A percentile compares a stretch with the other conserved stretches of the same genome.
Conservation (phyloP, 345 rosid genomes). For the Moricandia arvensis region DNA sequence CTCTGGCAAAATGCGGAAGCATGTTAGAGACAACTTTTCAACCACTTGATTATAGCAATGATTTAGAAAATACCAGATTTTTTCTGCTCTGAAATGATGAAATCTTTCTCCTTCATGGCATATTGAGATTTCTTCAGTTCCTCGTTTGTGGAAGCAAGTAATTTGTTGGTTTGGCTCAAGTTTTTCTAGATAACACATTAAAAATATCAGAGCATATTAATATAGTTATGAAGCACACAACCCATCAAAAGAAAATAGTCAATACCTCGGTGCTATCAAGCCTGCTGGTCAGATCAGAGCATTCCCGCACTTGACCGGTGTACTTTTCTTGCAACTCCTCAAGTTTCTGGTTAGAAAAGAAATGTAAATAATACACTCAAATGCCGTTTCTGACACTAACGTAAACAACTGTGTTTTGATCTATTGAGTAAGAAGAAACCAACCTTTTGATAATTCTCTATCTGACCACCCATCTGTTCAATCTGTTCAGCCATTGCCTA, state of each 20-base stretch:
- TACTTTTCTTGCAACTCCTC: constrained; percentile 83
- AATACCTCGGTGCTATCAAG: constrained; percentile 79
- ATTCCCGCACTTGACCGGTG: constrained; percentile 64
- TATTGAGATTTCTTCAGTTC: constrained; percentile 78
- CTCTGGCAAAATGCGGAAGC: constrained; percentile 46
- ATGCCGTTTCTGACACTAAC: neutral
- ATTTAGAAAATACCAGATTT: constrained; percentile 59
- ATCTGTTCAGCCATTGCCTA: constrained; percentile 95
- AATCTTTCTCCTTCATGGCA: constrained; percentile 74
- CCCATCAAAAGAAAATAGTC: neutral
- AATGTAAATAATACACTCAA: neutral
- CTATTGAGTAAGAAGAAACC: constrained; percentile 27
- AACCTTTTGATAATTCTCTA: constrained; percentile 84
- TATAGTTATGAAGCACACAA: constrained; percentile 3
- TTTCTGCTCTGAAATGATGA: constrained; percentile 80
- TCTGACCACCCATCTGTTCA: constrained; percentile 70
- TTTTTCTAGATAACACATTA: constrained; percentile 50
- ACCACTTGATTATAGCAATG: neutral
- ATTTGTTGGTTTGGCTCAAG: constrained; percentile 59
- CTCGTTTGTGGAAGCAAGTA: constrained; percentile 64
- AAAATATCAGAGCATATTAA: constrained; percentile 12
- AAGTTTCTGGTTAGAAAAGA: constrained; percentile 51
- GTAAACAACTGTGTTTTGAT: neutral
- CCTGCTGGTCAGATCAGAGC: constrained; percentile 65
- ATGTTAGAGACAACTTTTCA: constrained; percentile 18